Conservation (phyloP, 371 early-diverging fungal genomes). For the Neoconidiobolus thromboides region DNA sequence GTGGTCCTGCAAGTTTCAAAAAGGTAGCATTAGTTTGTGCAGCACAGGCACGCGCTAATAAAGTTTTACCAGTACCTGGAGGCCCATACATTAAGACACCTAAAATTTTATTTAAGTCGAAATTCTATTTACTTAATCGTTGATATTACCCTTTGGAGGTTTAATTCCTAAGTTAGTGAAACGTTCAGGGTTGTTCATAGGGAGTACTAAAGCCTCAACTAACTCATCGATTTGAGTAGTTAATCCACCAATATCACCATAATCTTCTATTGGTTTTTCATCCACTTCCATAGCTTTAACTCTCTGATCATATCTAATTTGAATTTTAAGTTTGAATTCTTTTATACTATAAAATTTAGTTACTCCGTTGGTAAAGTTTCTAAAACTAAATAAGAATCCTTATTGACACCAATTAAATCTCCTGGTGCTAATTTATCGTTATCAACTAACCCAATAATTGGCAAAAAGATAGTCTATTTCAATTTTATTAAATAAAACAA, state of each 20-base stretch:
- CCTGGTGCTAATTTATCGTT: constrained; percentile 86
- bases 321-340: not conserved
- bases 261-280: constrained; percentile 98
- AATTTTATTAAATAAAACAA: not conserved
- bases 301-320: constrained; percentile 79
- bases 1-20: constrained; percentile 94
- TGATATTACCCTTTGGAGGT: constrained; percentile 76
- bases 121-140: too few relatives aligned
- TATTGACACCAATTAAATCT: constrained; percentile 99
- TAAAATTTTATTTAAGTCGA: not conserved
- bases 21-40: constrained; percentile 94
- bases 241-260: constrained; percentile 97
- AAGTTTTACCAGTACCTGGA: constrained; percentile 93
- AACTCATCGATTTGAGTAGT: constrained; percentile 98
- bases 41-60: constrained; percentile 97
- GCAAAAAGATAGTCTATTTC: constrained; percentile 80
- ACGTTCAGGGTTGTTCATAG: constrained; percentile 93
- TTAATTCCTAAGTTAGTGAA: constrained; percentile 94
- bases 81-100: constrained; percentile 97
- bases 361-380: constrained; percentile 97
- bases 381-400: constrained; percentile 96
- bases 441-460: constrained; percentile 96
- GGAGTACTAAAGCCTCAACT: constrained; percentile 97
- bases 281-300: constrained; percentile 99
- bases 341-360: constrained; percentile 8